Percentiles rank a stretch among this genome's conserved stretches.
Evolutionary conservation across 345 rosid species (phyloP).

Genomic region (Ceriops tagal): DNA sequence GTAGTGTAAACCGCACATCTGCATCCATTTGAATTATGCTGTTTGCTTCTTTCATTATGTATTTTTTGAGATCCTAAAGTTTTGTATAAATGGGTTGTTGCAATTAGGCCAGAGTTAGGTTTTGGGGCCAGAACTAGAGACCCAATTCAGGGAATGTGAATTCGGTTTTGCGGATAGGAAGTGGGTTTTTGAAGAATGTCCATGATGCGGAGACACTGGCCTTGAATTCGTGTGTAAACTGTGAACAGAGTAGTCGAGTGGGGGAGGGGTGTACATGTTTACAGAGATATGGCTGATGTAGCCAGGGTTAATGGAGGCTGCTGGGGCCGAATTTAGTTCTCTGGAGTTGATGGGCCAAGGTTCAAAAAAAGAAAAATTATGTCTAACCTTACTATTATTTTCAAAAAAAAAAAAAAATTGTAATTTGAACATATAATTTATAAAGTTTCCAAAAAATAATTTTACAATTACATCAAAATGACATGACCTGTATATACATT

Average conservation of each 20-base stretch:
- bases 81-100: slow-evolving; percentile 1
- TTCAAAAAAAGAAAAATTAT: slow-evolving; percentile 21
- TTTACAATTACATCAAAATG: too few relatives aligned
- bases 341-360: slow-evolving; percentile 93
- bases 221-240: slow-evolving; percentile 2
- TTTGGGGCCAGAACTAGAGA: neutral
- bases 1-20: too few relatives aligned
- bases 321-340: slow-evolving; percentile 72
- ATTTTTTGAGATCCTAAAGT: slow-evolving; percentile 2
- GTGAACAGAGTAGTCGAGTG: neutral
- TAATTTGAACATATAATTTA: too few relatives aligned
- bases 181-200: slow-evolving; percentile 7
- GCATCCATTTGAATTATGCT: too few relatives aligned
- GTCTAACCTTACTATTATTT: too few relatives aligned
- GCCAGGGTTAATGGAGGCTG: slow-evolving; percentile 71
- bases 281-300: slow-evolving; percentile 62
- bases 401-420: too few relatives aligned
- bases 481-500: too few relatives aligned
- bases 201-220: slow-evolving; percentile 2
- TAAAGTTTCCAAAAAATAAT: too few relatives aligned
- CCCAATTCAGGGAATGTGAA: neutral
- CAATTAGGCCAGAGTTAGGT: slow-evolving; percentile 1
- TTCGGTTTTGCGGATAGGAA: too few relatives aligned
- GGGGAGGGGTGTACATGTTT: neutral
- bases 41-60: neutral